A percentile compares a stretch with the other conserved stretches of the same genome.
Evolutionary conservation across 768 basidiomycete species (phyloP).

Genomic region (Candolleomyces eurysporus): DNA sequence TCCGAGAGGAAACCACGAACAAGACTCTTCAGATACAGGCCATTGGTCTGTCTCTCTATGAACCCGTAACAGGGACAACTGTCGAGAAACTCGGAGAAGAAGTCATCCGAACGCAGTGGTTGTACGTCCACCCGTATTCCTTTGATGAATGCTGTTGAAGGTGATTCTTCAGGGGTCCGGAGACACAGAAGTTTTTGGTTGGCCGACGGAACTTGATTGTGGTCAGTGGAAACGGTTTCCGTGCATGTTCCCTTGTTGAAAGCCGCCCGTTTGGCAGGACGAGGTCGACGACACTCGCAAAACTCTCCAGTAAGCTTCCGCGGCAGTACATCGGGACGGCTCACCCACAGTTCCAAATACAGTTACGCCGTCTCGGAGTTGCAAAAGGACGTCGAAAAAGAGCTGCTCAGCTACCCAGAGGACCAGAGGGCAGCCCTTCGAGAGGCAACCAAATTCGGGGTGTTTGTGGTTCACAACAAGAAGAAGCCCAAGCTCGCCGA

Average conservation of each 20-base stretch:
- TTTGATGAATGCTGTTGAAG: background rate
- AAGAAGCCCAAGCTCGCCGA: conserved; percentile 79
- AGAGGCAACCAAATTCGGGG: conserved; percentile 72
- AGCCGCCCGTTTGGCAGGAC: conserved; percentile 45
- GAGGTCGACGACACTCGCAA: conserved; percentile 88
- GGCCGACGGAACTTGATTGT: conserved; percentile 84
- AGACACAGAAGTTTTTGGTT: conserved; percentile 66
- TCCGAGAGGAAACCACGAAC: conserved; percentile 66
- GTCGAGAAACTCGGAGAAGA: conserved; percentile 76
- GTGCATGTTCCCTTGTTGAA: background rate
- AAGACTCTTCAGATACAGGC: conserved; percentile 91
- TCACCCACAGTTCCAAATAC: conserved; percentile 1
- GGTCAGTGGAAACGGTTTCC: conserved; percentile 39
- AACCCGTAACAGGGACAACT: conserved; percentile 75
- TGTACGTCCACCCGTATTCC: conserved; percentile 49
- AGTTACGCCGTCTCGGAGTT: conserved; percentile 93
- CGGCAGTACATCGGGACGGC: too few relatives aligned
- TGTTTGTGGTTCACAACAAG: conserved; percentile 97
- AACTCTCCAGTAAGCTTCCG: conserved; percentile 69
- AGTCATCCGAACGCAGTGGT: conserved; percentile 95
- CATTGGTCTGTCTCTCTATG: conserved; percentile 94
- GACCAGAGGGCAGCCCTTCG: conserved; percentile 68
- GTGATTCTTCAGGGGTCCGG: conserved; percentile 48
- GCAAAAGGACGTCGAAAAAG: conserved; percentile 80
- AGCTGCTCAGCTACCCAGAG: conserved; percentile 63